These are phyloP conservation scores for Apiosordaria backusii DNA, from an alignment of 495 filamentous ascomycete genomes.

Conservation along the genomic window DNA sequence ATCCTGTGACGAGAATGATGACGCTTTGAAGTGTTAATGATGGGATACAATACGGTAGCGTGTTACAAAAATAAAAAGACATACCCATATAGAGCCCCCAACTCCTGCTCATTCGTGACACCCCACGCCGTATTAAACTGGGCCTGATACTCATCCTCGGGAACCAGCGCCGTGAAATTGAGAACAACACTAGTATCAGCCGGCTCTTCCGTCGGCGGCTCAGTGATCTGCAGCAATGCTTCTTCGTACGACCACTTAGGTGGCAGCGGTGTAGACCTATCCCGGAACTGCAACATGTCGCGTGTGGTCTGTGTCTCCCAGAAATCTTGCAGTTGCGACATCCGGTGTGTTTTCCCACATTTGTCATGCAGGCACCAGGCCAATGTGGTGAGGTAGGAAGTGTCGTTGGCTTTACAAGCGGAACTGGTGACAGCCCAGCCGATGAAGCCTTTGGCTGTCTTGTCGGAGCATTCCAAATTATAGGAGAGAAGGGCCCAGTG, in stretches of 20 bases:
- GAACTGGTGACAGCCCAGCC: not conserved
- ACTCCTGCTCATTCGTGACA: slow-evolving; percentile 1
- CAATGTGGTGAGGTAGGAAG: slow-evolving; percentile 4
- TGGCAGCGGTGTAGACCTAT: not conserved
- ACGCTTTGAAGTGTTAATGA: not conserved
- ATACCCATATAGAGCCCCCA: slow-evolving; percentile 2
- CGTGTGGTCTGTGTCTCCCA: not conserved
- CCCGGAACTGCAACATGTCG: not conserved
- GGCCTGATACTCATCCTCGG: not conserved
- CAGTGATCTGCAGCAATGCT: not conserved
- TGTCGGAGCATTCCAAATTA: not conserved
- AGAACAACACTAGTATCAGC: not conserved
- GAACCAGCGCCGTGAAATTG: slow-evolving; percentile 3
- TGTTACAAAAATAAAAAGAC: not conserved
- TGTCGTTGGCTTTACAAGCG: slow-evolving; percentile 7
- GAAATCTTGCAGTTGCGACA: slow-evolving; percentile 3
- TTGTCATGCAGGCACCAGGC: slow-evolving; percentile 8
- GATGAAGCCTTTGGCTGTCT: not conserved
- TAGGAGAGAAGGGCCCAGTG: not conserved
- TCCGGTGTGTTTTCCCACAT: not conserved
- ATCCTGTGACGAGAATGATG: slow-evolving; percentile 10
- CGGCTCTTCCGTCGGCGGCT: not conserved
- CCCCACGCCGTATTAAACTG: slow-evolving; percentile 1
- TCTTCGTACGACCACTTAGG: not conserved
- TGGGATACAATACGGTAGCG: not conserved